phyloP scores from a whole-genome alignment of 2,329 filamentous ascomycete genomes.

The Fusarium sp. region DNA sequence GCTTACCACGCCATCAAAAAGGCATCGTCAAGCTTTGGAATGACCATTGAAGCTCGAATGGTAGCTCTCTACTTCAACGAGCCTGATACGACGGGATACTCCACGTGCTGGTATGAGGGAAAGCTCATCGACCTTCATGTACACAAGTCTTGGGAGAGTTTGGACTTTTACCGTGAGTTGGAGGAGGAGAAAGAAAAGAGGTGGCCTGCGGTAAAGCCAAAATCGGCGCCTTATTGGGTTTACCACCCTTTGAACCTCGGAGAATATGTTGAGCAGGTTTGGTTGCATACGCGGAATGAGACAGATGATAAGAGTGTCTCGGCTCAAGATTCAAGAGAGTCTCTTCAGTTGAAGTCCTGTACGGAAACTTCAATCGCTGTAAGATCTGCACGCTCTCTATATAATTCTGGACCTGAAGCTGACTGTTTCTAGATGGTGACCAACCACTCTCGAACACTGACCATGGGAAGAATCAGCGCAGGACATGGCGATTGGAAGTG shows the following conservation, averaged over 20 bases:
- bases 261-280: conserved; percentile 26
- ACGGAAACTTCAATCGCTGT: conserved; percentile 11
- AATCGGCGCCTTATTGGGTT: conserved; percentile 6
- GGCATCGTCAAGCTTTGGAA: not conserved
- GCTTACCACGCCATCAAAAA: conserved; percentile 8
- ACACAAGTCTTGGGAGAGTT: conserved; percentile 10
- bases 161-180: conserved; percentile 17
- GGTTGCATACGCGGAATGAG: conserved; percentile 6
- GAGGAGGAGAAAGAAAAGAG: not conserved
- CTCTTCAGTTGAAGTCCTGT: no score
- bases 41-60: conserved; percentile 17
- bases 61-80: conserved; percentile 18
- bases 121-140: conserved; percentile 11
- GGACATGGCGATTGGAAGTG: conserved; percentile 9
- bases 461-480: not conserved
- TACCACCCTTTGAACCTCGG: conserved; percentile 8
- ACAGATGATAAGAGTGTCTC: not conserved
- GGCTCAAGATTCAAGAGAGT: not conserved
- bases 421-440: conserved; percentile 21
- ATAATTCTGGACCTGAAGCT: conserved; percentile 1
- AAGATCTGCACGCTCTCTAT: not conserved
- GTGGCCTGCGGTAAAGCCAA: not conserved
- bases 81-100: conserved; percentile 22
- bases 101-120: conserved; percentile 20
- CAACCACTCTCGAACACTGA: conserved; percentile 14